Percentiles rank a stretch among this genome's conserved stretches.
These are phyloP conservation scores for Camelina laxa DNA, from an alignment of 345 rosid species.

Conservation along the genomic window DNA sequence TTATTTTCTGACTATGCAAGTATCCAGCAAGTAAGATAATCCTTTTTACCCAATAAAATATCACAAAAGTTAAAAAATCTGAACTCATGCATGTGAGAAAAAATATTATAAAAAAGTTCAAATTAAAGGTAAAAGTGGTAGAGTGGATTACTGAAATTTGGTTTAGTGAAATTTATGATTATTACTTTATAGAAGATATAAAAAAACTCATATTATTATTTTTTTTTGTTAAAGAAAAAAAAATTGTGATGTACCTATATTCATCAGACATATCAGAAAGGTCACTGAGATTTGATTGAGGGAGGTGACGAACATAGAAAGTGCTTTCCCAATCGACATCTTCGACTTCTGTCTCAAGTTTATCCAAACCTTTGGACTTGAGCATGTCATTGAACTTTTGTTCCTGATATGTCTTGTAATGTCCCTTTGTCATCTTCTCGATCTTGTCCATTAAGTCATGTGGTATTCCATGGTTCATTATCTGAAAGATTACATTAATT, in stretches of 20 bases:
- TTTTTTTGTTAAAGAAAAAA: too few relatives aligned
- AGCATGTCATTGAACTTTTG: constrained; percentile 77
- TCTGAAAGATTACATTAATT: constrained; percentile 36
- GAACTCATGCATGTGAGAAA: not conserved
- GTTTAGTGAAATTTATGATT: not conserved
- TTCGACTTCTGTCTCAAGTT: constrained; percentile 55
- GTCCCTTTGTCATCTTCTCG: constrained; percentile 74
- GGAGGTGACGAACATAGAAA: constrained; percentile 76
- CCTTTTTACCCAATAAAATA: not conserved
- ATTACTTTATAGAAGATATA: too few relatives aligned
- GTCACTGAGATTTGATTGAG: constrained; percentile 61
- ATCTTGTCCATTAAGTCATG: constrained; percentile 70
- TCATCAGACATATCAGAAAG: constrained; percentile 65
- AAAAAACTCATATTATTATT: too few relatives aligned
- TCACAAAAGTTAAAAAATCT: not conserved
- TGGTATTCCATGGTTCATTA: constrained; percentile 78
- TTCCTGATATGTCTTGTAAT: constrained; percentile 63
- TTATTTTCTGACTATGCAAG: not conserved
- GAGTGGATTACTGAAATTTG: not conserved
- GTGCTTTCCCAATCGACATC: constrained; percentile 94
- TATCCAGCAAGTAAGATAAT: not conserved
- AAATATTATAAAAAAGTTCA: too few relatives aligned
- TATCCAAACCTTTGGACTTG: constrained; percentile 60
- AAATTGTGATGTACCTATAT: constrained; percentile 46
- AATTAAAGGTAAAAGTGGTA: constrained; percentile 12